Base-by-base conservation (phyloP, 371 early-diverging fungal genomes). In the Mucor circinelloides region DNA sequence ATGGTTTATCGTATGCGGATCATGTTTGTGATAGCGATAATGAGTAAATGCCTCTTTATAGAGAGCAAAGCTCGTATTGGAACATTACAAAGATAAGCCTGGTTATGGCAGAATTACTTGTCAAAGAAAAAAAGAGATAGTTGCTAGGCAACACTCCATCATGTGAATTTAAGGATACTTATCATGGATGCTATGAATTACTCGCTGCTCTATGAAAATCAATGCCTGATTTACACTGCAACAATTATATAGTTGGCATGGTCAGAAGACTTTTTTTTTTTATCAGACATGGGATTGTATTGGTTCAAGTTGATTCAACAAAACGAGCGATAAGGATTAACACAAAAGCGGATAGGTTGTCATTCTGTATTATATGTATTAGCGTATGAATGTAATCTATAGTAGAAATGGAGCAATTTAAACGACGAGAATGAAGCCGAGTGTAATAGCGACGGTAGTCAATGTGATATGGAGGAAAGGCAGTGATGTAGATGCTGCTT, bases 1-100 rank as follows among this genome's bases (percentile, higher is more conserved):
- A 97, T 76, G 93, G 89, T 78, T 84, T 93, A 74, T 90, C 90
- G 75, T 96, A 94, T 77, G 87, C 92, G 9, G 85, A 89, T 54
- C 93, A 93, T 86, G 92, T 91, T 0, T 92, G 93, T 71, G 87
- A 91, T 48, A 60, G 57, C 12, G 71, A 79, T 42, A 59, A 28
- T 46, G 23, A 23, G 5, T 21, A 46, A 23, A 21, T 32, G 13
- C 13, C 36, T 15, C 17, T 5, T 15, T 40, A 3, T 17, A 40
- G 5, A 40, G 5, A 15, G n/a, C n/a, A n/a, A n/a, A 15, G 40
- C 5, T 40, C 0, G 1, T 17, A 40, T 40, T 12, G 17, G 17
- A 40, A 15, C 5, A 38, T 40, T 6, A 4, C 40, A 31, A 54
- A 81, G 81, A 72, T 60, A 62, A 72, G 21, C 78, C 77, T 21